Evolutionary conservation across 1,284 basidiomycete genomes (phyloP).

Genomic region (Neonothopanus nambi): DNA sequence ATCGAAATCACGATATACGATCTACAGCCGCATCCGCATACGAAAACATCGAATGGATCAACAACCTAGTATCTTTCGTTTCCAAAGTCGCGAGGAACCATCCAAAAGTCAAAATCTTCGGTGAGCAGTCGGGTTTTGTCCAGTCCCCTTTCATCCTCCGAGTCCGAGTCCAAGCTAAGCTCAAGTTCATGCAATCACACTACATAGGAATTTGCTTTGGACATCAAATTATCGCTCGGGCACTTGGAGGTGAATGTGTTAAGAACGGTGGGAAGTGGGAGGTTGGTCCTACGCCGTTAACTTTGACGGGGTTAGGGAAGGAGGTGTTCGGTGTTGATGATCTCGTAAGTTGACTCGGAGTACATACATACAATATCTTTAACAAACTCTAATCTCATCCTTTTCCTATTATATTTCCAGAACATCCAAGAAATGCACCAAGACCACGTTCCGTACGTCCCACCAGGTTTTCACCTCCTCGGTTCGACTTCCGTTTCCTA

Average conservation of each 20-base stretch:
- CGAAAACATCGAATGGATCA: slow-evolving; percentile 73
- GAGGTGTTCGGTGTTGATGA: slow-evolving; percentile 58
- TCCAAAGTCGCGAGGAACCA: slow-evolving; percentile 45
- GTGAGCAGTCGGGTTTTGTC: too few species aligned
- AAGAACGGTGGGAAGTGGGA: slow-evolving; percentile 74
- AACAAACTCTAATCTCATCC: too few species aligned
- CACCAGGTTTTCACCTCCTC: slow-evolving; percentile 54
- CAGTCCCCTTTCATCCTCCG: too few species aligned
- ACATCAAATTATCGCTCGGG: slow-evolving; percentile 81
- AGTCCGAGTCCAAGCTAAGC: too few species aligned
- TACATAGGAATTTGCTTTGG: slow-evolving; percentile 92
- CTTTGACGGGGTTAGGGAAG: slow-evolving; percentile 67
- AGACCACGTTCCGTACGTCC: slow-evolving; percentile 73
- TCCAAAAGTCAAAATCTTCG: slow-evolving; percentile 64
- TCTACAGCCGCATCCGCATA: slow-evolving; percentile 62
- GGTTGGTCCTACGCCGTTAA: slow-evolving; percentile 65
- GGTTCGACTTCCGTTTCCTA: slow-evolving; percentile 60
- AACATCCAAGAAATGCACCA: slow-evolving; percentile 83
- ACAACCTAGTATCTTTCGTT: slow-evolving; percentile 60
- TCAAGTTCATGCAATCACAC: too few species aligned
- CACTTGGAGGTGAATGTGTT: slow-evolving; percentile 71
- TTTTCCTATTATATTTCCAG: too few species aligned
- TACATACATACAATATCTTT: too few species aligned
- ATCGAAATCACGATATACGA: too few species aligned
- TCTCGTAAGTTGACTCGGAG: slow-evolving; percentile 40